These are phyloP conservation scores for Termitomyces sp. DNA, from an alignment of 768 basidiomycete genomes.

Conservation along the genomic window DNA sequence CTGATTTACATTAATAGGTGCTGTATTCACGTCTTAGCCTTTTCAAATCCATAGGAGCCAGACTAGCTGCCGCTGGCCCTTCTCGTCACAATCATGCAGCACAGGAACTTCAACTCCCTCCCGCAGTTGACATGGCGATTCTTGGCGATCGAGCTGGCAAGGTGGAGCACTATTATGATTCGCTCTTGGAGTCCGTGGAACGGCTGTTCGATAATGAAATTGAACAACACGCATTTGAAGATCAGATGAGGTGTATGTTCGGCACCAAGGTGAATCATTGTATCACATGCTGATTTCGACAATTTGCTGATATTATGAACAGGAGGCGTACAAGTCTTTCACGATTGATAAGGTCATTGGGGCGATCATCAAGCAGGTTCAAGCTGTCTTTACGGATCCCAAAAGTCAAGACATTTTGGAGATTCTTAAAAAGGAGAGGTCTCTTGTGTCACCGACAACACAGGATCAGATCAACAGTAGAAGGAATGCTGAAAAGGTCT, in stretches of 20 bases:
- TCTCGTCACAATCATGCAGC: conserved; percentile 18
- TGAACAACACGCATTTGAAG: conserved; percentile 85
- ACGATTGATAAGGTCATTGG: conserved; percentile 92
- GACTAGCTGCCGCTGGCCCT: conserved; percentile 31
- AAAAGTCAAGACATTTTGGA: conserved; percentile 75
- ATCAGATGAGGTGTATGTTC: conserved; percentile 85
- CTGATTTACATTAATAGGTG: conserved; percentile 42
- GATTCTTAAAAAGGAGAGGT: conserved; percentile 63
- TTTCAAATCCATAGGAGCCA: conserved; percentile 70
- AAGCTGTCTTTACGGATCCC: conserved; percentile 61
- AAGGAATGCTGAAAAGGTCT: conserved; percentile 61
- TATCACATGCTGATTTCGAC: neutral
- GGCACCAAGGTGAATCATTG: conserved; percentile 58
- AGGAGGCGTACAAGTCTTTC: conserved; percentile 86
- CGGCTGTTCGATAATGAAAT: conserved; percentile 89
- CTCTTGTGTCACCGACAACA: conserved; percentile 51
- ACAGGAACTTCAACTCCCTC: conserved; percentile 25
- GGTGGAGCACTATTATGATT: conserved; percentile 72
- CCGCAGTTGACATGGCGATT: conserved; percentile 21
- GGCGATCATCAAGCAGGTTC: conserved; percentile 87
- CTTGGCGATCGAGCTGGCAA: conserved; percentile 35
- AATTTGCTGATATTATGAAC: neutral
- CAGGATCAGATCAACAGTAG: conserved; percentile 72
- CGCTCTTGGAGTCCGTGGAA: conserved; percentile 85
- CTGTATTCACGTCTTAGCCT: conserved; percentile 76